Evolutionary conservation across 2,329 filamentous ascomycete species (phyloP), one percentile per base, ranked within the genome.

Genomic region (Laburnicola sp.): DNA sequence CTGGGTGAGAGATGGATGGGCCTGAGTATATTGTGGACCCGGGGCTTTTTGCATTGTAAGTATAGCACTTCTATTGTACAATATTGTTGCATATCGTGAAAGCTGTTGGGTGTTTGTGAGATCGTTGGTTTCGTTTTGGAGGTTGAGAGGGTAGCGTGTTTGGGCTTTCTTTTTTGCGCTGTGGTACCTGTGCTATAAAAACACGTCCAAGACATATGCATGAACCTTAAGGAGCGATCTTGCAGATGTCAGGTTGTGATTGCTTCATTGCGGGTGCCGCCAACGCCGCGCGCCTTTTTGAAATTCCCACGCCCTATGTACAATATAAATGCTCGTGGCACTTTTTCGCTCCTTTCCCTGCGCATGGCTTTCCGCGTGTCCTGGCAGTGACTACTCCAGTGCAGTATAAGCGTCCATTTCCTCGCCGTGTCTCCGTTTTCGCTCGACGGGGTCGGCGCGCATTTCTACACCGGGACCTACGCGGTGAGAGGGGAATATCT

Each of bases 391-490:
- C 63, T 66, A 89, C 76, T 93, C 88, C 73, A 91, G 66, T 58
- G 85, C 83, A 11, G 87, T 82, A 60, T 87, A 80, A 65, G 87
- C 85, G 51, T 85, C 78, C 65, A 93, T 64, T 60, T 82, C 81
- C 63, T 79, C 76, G 34, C 75, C 75, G 53, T 73, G 73, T 61
- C 77, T 75, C 62, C 80, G 71, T 66, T 81, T 75, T 56, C 80
- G 76, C 69, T 79, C 80, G 52, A 82, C 76, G 37, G 84, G 82
- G 66, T 86, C 81, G 48, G 92, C 84, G 64, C 86, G 81, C 58
- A 92, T 80, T 73, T 96, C 91, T 57, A 97, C 85, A 9, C 92
- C 91, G 3, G 91, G 90, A 0, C 91, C 91, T 45, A 92, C 82
- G 28, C 87, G 81, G 67, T 89, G 75, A 16, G 71, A 70, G 16